Evolutionary conservation across 2,329 filamentous ascomycete species (phyloP).

Genomic region (Hypoxylon sp.): DNA sequence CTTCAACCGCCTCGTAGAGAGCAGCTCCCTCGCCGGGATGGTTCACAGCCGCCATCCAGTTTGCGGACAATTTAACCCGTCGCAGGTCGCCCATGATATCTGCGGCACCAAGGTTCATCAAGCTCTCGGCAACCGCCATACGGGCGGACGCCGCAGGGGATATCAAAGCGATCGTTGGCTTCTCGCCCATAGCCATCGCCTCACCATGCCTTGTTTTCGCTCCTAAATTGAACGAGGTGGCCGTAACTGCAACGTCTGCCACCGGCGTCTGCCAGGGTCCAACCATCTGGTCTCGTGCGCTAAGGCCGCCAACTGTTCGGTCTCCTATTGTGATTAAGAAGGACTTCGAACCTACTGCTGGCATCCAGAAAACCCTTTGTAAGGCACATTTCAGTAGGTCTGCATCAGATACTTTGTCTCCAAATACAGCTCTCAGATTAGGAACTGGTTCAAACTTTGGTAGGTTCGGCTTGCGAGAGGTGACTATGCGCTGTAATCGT

Average conservation of each 20-base stretch:
- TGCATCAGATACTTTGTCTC: constrained; percentile 78
- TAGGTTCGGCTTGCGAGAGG: constrained; percentile 42
- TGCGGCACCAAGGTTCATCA: constrained; percentile 89
- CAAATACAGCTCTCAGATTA: constrained; percentile 75
- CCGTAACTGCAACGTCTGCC: constrained; percentile 91
- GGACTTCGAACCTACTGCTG: constrained; percentile 94
- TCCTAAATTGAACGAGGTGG: constrained; percentile 77
- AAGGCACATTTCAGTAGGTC: constrained; percentile 74
- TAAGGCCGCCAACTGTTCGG: constrained; percentile 88
- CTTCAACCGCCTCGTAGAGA: constrained; percentile 93
- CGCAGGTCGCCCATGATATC: constrained; percentile 75
- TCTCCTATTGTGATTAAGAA: constrained; percentile 98
- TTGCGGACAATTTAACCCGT: constrained; percentile 89
- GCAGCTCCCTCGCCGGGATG: constrained; percentile 92
- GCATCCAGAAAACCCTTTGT: constrained; percentile 83
- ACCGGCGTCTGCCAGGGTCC: constrained; percentile 96
- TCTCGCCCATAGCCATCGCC: constrained; percentile 79
- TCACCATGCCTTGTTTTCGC: constrained; percentile 83
- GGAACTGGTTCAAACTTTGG: constrained; percentile 73
- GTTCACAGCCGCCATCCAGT: constrained; percentile 97
- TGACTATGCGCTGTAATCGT: constrained; percentile 47
- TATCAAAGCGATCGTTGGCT: constrained; percentile 79
- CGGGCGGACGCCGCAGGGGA: constrained; percentile 89
- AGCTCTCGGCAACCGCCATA: constrained; percentile 94
- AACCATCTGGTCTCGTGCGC: constrained; percentile 92